Conservation (phyloP, 2,329 filamentous ascomycete species). For the Amauroascus verrucosus region DNA sequence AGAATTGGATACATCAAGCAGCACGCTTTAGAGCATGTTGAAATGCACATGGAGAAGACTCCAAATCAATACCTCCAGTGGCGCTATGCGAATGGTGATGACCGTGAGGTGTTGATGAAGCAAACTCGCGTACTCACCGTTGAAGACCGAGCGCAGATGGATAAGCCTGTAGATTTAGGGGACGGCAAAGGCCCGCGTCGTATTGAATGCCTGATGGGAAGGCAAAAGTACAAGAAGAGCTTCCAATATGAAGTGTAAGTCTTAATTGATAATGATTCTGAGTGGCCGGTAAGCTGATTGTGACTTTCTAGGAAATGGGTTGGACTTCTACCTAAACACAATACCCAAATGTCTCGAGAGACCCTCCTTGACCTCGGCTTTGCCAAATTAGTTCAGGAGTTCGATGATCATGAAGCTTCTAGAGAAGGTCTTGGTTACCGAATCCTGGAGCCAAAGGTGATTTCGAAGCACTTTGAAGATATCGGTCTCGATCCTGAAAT, state of each 20-base stretch:
- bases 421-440: conserved; percentile 96
- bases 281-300: conserved; percentile 20
- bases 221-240: conserved; percentile 97
- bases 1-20: conserved; percentile 99
- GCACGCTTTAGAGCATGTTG: conserved; percentile 95
- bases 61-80: conserved; percentile 98
- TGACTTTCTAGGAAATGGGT: conserved; percentile 62
- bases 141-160: conserved; percentile 81
- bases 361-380: conserved; percentile 79
- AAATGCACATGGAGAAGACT: conserved; percentile 99
- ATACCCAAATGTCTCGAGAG: conserved; percentile 85
- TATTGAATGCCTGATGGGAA: conserved; percentile 82
- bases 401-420: conserved; percentile 97
- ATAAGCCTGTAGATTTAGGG: conserved; percentile 72
- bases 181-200: conserved; percentile 69
- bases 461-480: conserved; percentile 97
- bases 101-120: conserved; percentile 95
- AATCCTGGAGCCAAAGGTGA: conserved; percentile 81
- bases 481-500: conserved; percentile 94
- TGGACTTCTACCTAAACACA: conserved; percentile 78
- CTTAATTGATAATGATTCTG: too few species aligned
- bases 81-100: conserved; percentile 94
- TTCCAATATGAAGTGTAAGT: conserved; percentile 92
- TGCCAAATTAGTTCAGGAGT: conserved; percentile 90
- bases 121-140: conserved; percentile 84